Evolutionary conservation across 805 yeast species (phyloP).

Genomic region (Kodamaea neixiangensis): DNA sequence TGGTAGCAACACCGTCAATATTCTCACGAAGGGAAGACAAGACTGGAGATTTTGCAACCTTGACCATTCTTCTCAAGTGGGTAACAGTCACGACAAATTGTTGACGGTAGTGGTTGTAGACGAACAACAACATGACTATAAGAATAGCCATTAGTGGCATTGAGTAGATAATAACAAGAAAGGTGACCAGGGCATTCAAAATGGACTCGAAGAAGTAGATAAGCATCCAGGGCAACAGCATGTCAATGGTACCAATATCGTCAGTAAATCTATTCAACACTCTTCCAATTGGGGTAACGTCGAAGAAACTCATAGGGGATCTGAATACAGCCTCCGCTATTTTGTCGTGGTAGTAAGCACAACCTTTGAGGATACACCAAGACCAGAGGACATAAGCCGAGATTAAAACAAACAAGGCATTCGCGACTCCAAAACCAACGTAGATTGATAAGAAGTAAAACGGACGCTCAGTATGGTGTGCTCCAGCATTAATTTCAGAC

Average conservation of each 20-base stretch:
- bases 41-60: constrained; percentile 34
- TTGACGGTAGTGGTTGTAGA: constrained; percentile 34
- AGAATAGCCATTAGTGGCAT: constrained; percentile 36
- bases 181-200: constrained; percentile 28
- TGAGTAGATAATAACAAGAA: constrained; percentile 32
- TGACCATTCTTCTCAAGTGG: constrained; percentile 34
- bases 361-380: constrained; percentile 31
- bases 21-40: constrained; percentile 41
- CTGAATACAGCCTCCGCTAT: constrained; percentile 37
- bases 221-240: constrained; percentile 34
- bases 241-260: constrained; percentile 36
- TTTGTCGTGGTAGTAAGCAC: constrained; percentile 36
- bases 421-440: constrained; percentile 28
- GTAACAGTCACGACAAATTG: constrained; percentile 37
- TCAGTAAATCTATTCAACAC: constrained; percentile 42
- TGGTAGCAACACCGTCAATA: constrained; percentile 37
- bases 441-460: constrained; percentile 27
- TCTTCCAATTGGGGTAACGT: constrained; percentile 43
- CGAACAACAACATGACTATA: constrained; percentile 23
- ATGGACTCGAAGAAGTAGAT: constrained; percentile 23
- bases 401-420: constrained; percentile 27
- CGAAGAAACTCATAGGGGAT: constrained; percentile 45
- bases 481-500: constrained; percentile 34
- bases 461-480: constrained; percentile 27
- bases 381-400: constrained; percentile 34